Percentiles rank a stretch among this genome's conserved stretches.
phyloP scores from a whole-genome alignment of 2,329 filamentous ascomycete genomes.

The Colletotrichum abscissum region DNA sequence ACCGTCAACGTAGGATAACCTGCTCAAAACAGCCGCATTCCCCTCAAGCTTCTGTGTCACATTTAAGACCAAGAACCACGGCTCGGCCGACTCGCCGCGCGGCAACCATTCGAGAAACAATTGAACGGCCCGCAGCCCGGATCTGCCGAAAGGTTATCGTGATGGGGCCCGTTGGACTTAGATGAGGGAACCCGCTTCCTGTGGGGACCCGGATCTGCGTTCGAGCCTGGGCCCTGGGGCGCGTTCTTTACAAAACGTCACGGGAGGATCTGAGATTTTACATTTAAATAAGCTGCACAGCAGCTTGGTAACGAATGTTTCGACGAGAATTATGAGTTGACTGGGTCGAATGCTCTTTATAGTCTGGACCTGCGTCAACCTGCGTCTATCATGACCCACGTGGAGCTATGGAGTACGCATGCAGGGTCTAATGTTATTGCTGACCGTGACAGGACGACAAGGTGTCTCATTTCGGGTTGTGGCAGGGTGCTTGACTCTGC shows the following conservation, averaged over 20 bases:
- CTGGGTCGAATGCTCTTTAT: neutral
- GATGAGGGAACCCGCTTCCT: neutral
- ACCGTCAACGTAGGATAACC: neutral
- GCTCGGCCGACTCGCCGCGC: neutral
- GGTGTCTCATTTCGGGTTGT: neutral
- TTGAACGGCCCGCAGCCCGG: neutral
- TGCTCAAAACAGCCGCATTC: neutral
- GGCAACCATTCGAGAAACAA: neutral
- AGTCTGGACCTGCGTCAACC: neutral
- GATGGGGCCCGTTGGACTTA: slow-evolving; percentile 4
- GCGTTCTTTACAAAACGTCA: neutral
- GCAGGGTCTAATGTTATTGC: neutral
- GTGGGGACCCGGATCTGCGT: neutral
- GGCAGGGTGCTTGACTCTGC: neutral
- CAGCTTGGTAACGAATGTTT: neutral
- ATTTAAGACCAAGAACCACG: neutral
- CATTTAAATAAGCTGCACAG: neutral
- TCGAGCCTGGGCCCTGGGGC: neutral
- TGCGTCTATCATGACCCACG: neutral
- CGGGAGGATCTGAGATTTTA: neutral
- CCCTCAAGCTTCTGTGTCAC: neutral
- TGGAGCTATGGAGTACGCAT: neutral
- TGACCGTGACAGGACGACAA: neutral
- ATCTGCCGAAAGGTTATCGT: slow-evolving; percentile 6
- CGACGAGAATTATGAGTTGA: neutral